Percentiles rank a stretch among this genome's conserved stretches.
Conservation (phyloP, 768 basidiomycete genomes). For the Kondoa malvinella region DNA sequence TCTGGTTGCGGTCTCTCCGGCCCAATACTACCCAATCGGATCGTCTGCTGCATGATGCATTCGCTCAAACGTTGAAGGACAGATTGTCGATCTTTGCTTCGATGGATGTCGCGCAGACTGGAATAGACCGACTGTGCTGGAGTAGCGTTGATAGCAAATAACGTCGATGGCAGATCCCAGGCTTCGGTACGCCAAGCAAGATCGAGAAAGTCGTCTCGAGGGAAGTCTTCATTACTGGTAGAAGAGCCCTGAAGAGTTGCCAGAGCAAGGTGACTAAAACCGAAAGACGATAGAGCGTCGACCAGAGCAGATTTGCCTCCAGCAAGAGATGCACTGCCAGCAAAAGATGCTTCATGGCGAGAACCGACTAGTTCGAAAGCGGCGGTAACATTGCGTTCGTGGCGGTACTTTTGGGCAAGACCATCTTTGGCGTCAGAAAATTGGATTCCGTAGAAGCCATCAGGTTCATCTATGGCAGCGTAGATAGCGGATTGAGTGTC, state of each 20-base stretch:
- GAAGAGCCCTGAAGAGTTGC: constrained; percentile 34
- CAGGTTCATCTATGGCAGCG: constrained; percentile 86
- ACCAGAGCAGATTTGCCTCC: constrained; percentile 46
- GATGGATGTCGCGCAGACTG: constrained; percentile 62
- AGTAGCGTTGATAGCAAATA: not conserved
- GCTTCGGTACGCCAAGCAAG: constrained; percentile 87
- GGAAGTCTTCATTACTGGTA: constrained; percentile 26
- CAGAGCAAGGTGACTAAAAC: constrained; percentile 77
- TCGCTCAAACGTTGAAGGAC: constrained; percentile 41
- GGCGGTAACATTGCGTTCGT: constrained; percentile 81
- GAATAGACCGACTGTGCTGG: constrained; percentile 53
- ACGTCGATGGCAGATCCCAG: constrained; percentile 56
- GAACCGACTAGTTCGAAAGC: constrained; percentile 84
- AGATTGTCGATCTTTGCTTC: constrained; percentile 39
- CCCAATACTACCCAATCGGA: constrained; percentile 46
- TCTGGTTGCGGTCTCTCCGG: constrained; percentile 67
- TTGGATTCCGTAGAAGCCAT: constrained; percentile 90
- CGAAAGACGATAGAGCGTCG: constrained; percentile 69
- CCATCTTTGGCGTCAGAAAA: constrained; percentile 59
- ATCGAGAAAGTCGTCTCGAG: constrained; percentile 45
- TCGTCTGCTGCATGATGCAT: constrained; percentile 44
- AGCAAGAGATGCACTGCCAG: constrained; percentile 32
- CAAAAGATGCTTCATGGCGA: constrained; percentile 41
- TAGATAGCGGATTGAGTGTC: constrained; percentile 47
- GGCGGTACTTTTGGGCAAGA: constrained; percentile 68